Evolutionary conservation across 345 rosid species (phyloP).

Genomic region (Brassica nigra): DNA sequence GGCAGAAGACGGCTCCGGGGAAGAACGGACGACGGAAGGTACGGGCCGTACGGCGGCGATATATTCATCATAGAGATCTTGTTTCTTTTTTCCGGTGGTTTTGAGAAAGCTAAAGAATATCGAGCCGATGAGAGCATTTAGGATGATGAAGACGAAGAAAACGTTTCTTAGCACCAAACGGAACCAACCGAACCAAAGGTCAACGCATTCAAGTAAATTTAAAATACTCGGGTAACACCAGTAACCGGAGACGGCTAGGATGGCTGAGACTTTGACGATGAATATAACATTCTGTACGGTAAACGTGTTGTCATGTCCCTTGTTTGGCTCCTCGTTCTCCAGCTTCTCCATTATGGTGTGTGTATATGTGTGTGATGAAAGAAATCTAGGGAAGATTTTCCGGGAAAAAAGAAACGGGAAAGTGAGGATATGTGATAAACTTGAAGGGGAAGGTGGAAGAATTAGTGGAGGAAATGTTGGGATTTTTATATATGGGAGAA

Average conservation of each 20-base stretch:
- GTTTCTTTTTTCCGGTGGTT: not conserved
- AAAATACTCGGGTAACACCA: not conserved
- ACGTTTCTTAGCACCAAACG: not conserved
- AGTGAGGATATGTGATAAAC: slow-evolving; percentile 14
- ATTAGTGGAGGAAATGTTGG: slow-evolving; percentile 6
- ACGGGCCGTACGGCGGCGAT: not conserved
- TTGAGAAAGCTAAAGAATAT: not conserved
- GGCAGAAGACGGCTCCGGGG: not conserved
- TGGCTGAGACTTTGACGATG: not conserved
- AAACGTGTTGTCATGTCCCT: not conserved
- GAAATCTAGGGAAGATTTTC: not conserved
- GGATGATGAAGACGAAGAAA: not conserved
- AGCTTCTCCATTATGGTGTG: not conserved
- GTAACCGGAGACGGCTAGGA: not conserved
- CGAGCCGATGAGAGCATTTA: not conserved
- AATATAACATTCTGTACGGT: not conserved
- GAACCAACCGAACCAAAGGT: slow-evolving; percentile 13
- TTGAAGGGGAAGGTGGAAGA: slow-evolving; percentile 7
- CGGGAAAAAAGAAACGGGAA: slow-evolving; percentile 15
- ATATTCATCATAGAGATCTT: not conserved
- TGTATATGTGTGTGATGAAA: not conserved
- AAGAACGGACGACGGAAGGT: not conserved
- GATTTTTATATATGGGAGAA: not conserved
- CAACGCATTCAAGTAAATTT: not conserved
- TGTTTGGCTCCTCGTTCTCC: slow-evolving; percentile 1